Percentiles rank a stretch among this genome's conserved stretches.
Evolutionary conservation across 305 asterid species (phyloP).

Genomic region (Rubia occidens): DNA sequence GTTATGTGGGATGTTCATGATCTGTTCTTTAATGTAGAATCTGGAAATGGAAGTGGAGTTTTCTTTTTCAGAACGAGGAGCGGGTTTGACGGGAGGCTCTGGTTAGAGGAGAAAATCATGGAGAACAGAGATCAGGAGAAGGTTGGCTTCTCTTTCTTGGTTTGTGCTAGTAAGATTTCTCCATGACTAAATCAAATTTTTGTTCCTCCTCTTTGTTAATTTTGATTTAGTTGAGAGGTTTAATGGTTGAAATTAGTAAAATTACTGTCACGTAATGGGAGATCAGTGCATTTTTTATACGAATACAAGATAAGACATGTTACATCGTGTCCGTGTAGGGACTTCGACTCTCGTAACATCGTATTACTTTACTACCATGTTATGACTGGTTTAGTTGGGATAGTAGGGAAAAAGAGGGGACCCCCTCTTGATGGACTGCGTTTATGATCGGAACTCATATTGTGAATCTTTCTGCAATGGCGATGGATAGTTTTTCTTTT

Average conservation of each 20-base stretch:
- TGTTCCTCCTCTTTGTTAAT: neutral
- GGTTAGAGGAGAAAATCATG: conserved; percentile 52
- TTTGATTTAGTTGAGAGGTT: neutral
- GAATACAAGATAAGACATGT: too few relatives aligned
- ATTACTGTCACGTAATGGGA: too few relatives aligned
- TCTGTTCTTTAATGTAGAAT: conserved; percentile 39
- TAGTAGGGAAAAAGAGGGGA: neutral
- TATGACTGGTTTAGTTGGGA: neutral
- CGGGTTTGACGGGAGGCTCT: conserved; percentile 65
- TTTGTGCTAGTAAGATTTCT: conserved; percentile 40
- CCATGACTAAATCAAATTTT: neutral
- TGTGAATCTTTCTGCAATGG: neutral
- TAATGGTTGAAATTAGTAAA: too few relatives aligned
- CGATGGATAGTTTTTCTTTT: neutral
- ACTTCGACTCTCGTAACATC: too few relatives aligned
- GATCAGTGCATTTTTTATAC: too few relatives aligned
- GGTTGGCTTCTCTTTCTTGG: conserved; percentile 52
- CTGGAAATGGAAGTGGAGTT: conserved; percentile 36
- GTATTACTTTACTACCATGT: too few relatives aligned
- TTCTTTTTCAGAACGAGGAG: conserved; percentile 77
- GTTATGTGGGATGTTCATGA: conserved; percentile 91
- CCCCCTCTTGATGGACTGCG: neutral
- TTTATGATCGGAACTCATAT: neutral
- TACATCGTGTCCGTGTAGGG: too few relatives aligned
- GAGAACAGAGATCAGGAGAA: conserved; percentile 33